These are phyloP conservation scores for Colletotrichum lupini DNA, from an alignment of 2,329 filamentous ascomycete species.

Conservation along the genomic window DNA sequence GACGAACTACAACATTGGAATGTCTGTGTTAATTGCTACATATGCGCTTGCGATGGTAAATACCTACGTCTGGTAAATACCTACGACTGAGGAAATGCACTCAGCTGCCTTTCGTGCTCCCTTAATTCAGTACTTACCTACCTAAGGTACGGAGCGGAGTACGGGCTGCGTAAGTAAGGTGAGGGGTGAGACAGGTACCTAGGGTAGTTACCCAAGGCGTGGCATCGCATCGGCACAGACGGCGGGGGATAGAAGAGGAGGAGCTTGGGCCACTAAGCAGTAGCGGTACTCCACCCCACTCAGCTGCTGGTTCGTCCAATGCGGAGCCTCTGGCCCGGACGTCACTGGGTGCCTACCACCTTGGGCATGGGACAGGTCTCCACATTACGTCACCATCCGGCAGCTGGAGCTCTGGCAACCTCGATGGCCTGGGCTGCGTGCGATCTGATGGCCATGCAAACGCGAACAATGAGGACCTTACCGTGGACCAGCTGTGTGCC, in stretches of 20 bases:
- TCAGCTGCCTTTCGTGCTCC: neutral
- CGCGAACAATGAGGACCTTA: neutral
- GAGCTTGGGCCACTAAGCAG: constrained; percentile 16
- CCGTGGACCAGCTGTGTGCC: neutral
- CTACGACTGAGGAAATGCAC: neutral
- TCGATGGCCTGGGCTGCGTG: neutral
- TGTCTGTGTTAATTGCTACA: no score
- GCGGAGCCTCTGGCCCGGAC: constrained; percentile 16
- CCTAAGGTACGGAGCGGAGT: no score
- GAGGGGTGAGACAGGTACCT: no score
- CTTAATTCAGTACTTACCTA: neutral
- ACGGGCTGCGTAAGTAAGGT: no score
- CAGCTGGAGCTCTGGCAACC: constrained; percentile 21
- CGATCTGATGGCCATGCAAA: neutral
- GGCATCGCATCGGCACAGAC: neutral
- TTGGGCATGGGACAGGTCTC: constrained; percentile 10
- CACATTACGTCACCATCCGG: constrained; percentile 29
- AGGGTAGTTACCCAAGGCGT: no score
- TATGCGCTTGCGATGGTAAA: no score
- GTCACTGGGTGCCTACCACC: neutral
- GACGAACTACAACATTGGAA: no score
- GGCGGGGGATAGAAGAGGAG: neutral
- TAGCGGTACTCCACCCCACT: neutral
- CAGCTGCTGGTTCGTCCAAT: constrained; percentile 23
- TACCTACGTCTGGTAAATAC: no score